Evolutionary conservation across 2,329 filamentous ascomycete genomes (phyloP), one percentile per base, ranked within the genome.

Genomic region (Trichoderma koningii): DNA sequence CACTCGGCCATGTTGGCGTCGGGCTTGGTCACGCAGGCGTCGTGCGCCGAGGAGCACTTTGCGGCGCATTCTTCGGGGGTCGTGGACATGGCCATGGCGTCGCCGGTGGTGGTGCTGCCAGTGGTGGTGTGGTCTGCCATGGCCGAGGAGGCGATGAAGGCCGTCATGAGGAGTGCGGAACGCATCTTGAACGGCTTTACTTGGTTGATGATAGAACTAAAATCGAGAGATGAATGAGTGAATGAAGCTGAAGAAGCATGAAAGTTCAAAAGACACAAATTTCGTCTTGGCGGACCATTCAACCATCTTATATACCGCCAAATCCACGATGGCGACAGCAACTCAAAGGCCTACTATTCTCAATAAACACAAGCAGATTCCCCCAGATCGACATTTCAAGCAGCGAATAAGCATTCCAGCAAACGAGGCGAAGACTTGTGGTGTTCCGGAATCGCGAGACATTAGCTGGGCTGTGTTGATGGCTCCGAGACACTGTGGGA

Each of bases 1-100:
- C 73, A 74, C 7, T 23, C 38, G 5, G 71, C 66, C 64, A 66
- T 67, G 69, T 74, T 70, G 61, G 70, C 64, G 50, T 55, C 26
- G 17, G 56, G 48, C 17, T 50, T 21, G 23, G 41, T 45, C 34
- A 26, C 9, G 41, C 42, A 62, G 10, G 21, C 34, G 55, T 61
- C 52, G 51, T 51, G 52, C 9, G 55, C 50, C 21, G 47, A 30
- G 17, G 30, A 42, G 44, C 66, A 61, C n/a, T 56, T 45, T 7
- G 28, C 30, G 34, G 50, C 59, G 28, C 51, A 56, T 5, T 55
- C 44, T 23, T 66, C 64, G 15, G 51, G 28, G 19, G 21, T 23
- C 21, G 21, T 23, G 3, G 21, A 23, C 21, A 23, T 23, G 21
- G 21, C 21, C 21, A 23, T 23, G 21, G 21, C 21, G 21, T 23